phyloP scores from a whole-genome alignment of 345 rosid species.

The Dipteronia dyeriana region DNA sequence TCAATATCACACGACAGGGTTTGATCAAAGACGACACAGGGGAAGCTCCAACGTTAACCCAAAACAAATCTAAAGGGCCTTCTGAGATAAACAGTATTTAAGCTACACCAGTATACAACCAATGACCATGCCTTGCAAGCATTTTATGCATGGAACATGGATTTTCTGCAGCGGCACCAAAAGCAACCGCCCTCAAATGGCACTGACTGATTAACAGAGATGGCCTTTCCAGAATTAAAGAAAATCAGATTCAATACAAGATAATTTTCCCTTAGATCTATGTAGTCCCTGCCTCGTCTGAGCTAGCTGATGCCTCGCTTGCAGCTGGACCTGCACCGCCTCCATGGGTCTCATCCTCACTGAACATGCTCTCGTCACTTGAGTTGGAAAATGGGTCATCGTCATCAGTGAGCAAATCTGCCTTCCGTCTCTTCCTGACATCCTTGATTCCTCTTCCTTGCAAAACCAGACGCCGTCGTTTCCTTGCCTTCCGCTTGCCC shows the following conservation, averaged over 20 bases:
- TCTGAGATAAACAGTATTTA: not conserved
- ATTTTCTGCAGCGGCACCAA: not conserved
- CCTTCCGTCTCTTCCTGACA: slow-evolving; percentile 56
- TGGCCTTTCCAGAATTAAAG: not conserved
- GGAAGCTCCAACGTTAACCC: not conserved
- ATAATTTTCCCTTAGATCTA: slow-evolving; percentile 14
- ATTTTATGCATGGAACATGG: not conserved
- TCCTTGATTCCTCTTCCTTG: slow-evolving; percentile 84
- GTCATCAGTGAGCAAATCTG: slow-evolving; percentile 44
- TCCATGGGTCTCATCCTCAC: slow-evolving; percentile 64
- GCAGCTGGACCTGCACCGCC: slow-evolving; percentile 33
- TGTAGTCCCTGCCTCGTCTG: slow-evolving; percentile 50
- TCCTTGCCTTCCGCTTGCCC: slow-evolving; percentile 91
- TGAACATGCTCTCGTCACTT: slow-evolving; percentile 71
- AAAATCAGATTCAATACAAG: not conserved
- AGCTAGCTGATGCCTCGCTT: slow-evolving; percentile 63
- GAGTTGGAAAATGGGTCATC: slow-evolving; percentile 64
- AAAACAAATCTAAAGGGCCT: not conserved
- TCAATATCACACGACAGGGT: not conserved
- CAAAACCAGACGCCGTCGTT: slow-evolving; percentile 69
- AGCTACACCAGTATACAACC: not conserved
- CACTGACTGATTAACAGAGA: not conserved
- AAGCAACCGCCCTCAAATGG: not conserved
- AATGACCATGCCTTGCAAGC: not conserved
- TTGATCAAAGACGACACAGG: not conserved